These are phyloP conservation scores for Ottelia alismoides DNA, from an alignment of 106 monocot genomes.

Conservation along the genomic window DNA sequence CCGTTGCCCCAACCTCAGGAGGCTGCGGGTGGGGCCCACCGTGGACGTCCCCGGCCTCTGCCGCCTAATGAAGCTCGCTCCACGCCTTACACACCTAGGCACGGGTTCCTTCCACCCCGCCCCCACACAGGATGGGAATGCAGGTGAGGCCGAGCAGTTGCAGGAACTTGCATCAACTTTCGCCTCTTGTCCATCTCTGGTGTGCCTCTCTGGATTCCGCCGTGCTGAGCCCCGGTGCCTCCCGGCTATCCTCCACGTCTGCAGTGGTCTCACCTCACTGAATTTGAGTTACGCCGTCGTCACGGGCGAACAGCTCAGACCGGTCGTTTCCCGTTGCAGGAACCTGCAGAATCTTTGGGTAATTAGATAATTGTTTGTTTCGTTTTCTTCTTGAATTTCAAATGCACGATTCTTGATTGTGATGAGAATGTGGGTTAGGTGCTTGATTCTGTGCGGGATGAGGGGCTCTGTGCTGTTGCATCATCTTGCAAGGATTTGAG, in stretches of 20 bases:
- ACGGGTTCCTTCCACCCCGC: no score
- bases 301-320: neutral
- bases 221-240: neutral
- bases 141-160: no score
- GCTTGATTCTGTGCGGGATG: conserved; percentile 31
- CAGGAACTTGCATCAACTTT: neutral
- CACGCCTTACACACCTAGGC: no score
- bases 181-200: neutral
- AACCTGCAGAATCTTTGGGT: conserved; percentile 18
- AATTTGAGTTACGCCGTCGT: conserved; percentile 7
- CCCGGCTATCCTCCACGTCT: conserved; percentile 1
- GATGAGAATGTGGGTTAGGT: conserved; percentile 9
- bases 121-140: no score
- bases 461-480: conserved; percentile 25
- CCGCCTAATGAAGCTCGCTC: no score
- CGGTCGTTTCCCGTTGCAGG: neutral
- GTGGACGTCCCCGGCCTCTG: no score
- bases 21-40: no score
- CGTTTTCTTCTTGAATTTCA: neutral
- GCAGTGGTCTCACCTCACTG: neutral
- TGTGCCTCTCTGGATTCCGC: neutral
- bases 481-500: conserved; percentile 34
- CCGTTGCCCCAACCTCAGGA: no score
- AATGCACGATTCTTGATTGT: no score
- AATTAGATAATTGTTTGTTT: neutral